Conservation (phyloP, 2,329 filamentous ascomycete species). For the Lachnellula suecica region DNA sequence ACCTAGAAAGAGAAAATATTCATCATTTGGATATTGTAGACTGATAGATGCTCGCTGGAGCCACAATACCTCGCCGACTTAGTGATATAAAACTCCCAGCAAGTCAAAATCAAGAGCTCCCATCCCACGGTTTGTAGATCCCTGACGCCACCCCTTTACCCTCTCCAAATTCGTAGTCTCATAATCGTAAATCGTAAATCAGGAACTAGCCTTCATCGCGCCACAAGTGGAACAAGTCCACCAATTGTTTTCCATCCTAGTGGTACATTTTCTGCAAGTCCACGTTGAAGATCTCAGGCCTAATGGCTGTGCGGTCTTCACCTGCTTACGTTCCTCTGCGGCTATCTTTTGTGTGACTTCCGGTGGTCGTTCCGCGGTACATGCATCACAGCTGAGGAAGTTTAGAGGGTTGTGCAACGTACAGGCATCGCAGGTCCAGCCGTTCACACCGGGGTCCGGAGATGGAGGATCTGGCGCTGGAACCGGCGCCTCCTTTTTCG, state of each 20-base stretch:
- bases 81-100: background rate
- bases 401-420: conserved; percentile 54
- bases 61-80: background rate
- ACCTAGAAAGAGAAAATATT: background rate
- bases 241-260: conserved; percentile 52
- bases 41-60: background rate
- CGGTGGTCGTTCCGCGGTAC: conserved; percentile 43
- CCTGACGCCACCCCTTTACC: background rate
- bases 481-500: conserved; percentile 6
- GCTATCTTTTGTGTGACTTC: conserved; percentile 28
- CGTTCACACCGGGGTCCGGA: conserved; percentile 33
- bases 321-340: conserved; percentile 8
- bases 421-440: conserved; percentile 57
- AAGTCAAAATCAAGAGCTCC: background rate
- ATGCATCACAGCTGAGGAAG: conserved; percentile 58
- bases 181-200: conserved; percentile 12
- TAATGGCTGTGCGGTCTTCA: conserved; percentile 9
- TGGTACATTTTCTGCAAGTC: conserved; percentile 53
- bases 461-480: conserved; percentile 8
- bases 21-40: background rate
- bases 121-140: background rate
- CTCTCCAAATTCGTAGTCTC: background rate
- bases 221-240: conserved; percentile 58
- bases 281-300: conserved; percentile 35
- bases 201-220: conserved; percentile 52